A percentile compares a stretch with the other conserved stretches of the same genome.
Evolutionary conservation across 2,329 filamentous ascomycete genomes (phyloP).

Genomic region (Monilinia fructigena): DNA sequence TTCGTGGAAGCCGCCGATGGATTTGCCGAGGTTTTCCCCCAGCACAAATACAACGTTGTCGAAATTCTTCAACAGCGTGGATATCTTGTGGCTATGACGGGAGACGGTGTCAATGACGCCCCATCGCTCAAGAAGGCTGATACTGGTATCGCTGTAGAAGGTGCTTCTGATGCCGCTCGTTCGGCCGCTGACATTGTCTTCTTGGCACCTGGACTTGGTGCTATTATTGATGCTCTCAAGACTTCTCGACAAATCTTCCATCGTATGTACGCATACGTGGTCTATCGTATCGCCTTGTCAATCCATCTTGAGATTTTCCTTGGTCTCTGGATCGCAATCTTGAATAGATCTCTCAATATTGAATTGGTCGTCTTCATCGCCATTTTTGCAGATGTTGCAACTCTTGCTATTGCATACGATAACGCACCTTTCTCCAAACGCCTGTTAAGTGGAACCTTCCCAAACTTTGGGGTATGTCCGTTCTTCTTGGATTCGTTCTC

Average conservation of each 20-base stretch:
- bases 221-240: constrained; percentile 90
- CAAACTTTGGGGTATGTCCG: constrained; percentile 90
- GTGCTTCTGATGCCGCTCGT: constrained; percentile 84
- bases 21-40: constrained; percentile 91
- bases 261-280: constrained; percentile 94
- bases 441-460: constrained; percentile 95
- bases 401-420: constrained; percentile 88
- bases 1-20: constrained; percentile 94
- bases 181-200: constrained; percentile 93
- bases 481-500: constrained; percentile 77
- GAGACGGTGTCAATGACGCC: constrained; percentile 93
- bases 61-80: constrained; percentile 92
- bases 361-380: constrained; percentile 90
- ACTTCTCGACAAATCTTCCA: constrained; percentile 94
- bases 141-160: constrained; percentile 92
- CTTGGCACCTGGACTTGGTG: constrained; percentile 84
- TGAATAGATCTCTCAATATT: constrained; percentile 81
- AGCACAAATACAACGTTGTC: constrained; percentile 94
- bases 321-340: constrained; percentile 85
- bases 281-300: constrained; percentile 90
- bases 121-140: constrained; percentile 94
- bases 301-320: constrained; percentile 90
- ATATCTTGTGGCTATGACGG: constrained; percentile 93
- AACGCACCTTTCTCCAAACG: constrained; percentile 82
- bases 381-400: constrained; percentile 91